Evolutionary conservation across 2,329 filamentous ascomycete genomes (phyloP).

Genomic region (Pseudomassariella vexata): DNA sequence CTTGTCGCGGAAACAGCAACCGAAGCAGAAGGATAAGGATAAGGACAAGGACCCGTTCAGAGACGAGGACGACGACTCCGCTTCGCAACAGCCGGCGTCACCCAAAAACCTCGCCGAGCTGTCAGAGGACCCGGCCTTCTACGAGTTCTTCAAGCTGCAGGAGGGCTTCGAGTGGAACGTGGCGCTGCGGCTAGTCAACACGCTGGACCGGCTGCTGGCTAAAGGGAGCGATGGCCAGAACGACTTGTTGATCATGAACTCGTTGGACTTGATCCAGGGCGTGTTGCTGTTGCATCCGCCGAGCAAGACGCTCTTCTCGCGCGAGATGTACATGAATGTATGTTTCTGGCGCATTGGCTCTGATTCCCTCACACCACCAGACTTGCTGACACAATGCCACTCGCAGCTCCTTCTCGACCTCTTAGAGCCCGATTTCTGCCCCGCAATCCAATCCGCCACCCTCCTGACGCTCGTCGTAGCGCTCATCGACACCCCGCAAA

Average conservation of each 20-base stretch:
- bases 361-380: slow-evolving; percentile 2
- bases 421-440: slow-evolving; percentile 86
- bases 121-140: slow-evolving; percentile 78
- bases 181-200: slow-evolving; percentile 75
- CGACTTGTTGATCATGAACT: slow-evolving; percentile 81
- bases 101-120: slow-evolving; percentile 65
- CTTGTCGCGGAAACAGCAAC: slow-evolving; percentile 47
- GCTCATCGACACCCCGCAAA: slow-evolving; percentile 77
- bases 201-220: slow-evolving; percentile 79
- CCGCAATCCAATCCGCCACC: slow-evolving; percentile 84
- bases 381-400: neutral
- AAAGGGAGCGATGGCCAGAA: slow-evolving; percentile 78
- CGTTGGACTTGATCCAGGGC: slow-evolving; percentile 85
- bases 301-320: slow-evolving; percentile 77
- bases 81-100: slow-evolving; percentile 30
- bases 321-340: slow-evolving; percentile 93
- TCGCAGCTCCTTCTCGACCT: slow-evolving; percentile 85
- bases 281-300: slow-evolving; percentile 83
- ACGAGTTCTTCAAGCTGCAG: slow-evolving; percentile 94
- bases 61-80: slow-evolving; percentile 30
- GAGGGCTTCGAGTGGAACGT: slow-evolving; percentile 99
- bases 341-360: slow-evolving; percentile 19
- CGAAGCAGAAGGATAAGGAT: slow-evolving; percentile 8
- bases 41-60: slow-evolving; percentile 14
- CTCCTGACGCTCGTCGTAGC: slow-evolving; percentile 86